Conservation (phyloP, 352 stramenopile species). For the Globisporangium lucens region DNA sequence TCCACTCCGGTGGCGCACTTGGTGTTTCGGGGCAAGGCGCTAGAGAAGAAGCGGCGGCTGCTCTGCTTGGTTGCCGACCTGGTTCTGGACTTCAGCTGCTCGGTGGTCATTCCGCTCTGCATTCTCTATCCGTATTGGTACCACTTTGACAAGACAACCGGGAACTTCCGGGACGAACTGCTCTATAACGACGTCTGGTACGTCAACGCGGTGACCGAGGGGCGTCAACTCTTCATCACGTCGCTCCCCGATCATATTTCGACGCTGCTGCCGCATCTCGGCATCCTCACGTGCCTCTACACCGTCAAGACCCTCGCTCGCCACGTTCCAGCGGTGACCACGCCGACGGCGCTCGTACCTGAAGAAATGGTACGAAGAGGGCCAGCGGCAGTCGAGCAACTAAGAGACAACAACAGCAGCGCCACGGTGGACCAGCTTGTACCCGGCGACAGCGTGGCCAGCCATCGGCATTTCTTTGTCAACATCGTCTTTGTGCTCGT, state of each 20-base stretch:
- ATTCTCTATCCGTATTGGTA: conserved; percentile 18
- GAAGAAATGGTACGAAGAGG: neutral
- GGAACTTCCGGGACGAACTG: neutral
- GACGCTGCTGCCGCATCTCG: conserved; percentile 19
- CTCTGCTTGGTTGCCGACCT: conserved; percentile 17
- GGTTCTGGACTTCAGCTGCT: conserved; percentile 19
- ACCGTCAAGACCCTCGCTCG: neutral
- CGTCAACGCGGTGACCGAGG: conserved; percentile 1
- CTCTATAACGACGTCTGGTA: conserved; percentile 13
- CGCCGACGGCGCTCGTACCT: neutral
- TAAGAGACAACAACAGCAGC: too few species aligned
- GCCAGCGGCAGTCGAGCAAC: neutral
- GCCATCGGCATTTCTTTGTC: neutral
- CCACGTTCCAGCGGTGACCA: neutral
- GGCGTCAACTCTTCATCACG: conserved; percentile 23
- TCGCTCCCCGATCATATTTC: conserved; percentile 50
- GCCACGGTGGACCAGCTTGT: neutral
- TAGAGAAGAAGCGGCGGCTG: conserved; percentile 2
- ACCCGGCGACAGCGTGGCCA: neutral
- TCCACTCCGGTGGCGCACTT: conserved; percentile 12
- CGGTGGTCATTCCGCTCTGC: conserved; percentile 19
- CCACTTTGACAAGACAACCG: neutral
- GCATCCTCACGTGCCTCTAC: conserved; percentile 1
- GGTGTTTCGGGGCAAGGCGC: neutral
- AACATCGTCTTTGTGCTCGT: neutral